Conservation (phyloP, 2,329 filamentous ascomycete species). For the Parastagonospora nodorum region DNA sequence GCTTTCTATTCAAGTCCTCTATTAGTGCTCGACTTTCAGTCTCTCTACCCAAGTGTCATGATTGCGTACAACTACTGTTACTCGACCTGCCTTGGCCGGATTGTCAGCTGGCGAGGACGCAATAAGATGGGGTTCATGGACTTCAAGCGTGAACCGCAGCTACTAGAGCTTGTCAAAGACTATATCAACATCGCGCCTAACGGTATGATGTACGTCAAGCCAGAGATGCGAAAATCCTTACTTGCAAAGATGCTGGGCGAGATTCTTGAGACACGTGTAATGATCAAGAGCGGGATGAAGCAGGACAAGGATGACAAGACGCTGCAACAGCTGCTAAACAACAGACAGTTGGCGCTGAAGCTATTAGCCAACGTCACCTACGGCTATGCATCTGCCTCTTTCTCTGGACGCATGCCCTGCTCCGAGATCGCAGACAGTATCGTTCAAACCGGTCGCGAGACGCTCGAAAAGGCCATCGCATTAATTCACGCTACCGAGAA, state of each 20-base stretch:
- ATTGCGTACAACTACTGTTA: conserved; percentile 99
- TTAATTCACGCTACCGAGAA: conserved; percentile 84
- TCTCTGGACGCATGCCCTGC: conserved; percentile 96
- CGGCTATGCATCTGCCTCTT: conserved; percentile 94
- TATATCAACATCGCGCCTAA: conserved; percentile 93
- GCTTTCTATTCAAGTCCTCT: conserved; percentile 90
- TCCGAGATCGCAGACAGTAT: conserved; percentile 98
- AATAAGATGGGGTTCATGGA: conserved; percentile 96
- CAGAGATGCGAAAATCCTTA: conserved; percentile 83
- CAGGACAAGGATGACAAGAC: conserved; percentile 84
- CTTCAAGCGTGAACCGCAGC: conserved; percentile 75
- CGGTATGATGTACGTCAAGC: conserved; percentile 92
- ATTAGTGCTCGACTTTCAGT: conserved; percentile 93
- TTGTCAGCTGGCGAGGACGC: conserved; percentile 83
- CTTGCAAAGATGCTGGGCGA: conserved; percentile 96
- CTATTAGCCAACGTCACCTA: conserved; percentile 99
- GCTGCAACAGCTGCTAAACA: conserved; percentile 86
- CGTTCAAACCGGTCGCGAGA: conserved; percentile 93
- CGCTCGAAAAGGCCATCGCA: conserved; percentile 89
- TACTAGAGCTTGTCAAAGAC: conserved; percentile 79
- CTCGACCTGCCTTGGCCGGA: conserved; percentile 89
- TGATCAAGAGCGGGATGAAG: conserved; percentile 98
- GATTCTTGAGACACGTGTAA: conserved; percentile 92
- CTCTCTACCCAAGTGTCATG: conserved; percentile 95
- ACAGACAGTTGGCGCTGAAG: conserved; percentile 91